Conservation (phyloP, 2,329 filamentous ascomycete genomes). For the Fusarium sp. region DNA sequence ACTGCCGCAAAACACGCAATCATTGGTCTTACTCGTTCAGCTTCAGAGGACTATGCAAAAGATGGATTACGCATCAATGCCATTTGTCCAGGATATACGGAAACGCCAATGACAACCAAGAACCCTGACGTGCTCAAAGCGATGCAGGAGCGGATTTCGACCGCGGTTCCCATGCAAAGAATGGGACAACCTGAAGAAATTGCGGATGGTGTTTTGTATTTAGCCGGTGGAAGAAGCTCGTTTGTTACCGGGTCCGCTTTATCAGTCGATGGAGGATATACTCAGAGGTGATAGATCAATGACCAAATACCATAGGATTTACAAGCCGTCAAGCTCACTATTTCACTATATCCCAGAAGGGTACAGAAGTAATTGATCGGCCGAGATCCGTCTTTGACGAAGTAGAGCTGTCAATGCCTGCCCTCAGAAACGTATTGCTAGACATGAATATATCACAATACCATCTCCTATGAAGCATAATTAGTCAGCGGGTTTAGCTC, state of each 20-base stretch:
- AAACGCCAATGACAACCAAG: slow-evolving; percentile 49
- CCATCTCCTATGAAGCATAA: rapidly evolving
- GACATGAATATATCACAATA: rapidly evolving
- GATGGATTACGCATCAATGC: slow-evolving; percentile 56
- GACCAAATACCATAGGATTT: no score
- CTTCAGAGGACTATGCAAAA: slow-evolving; percentile 57
- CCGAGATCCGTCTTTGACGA: no score
- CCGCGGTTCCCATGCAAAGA: slow-evolving; percentile 47
- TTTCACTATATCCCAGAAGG: no score
- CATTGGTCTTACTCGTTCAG: slow-evolving; percentile 47
- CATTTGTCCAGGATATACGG: slow-evolving; percentile 50
- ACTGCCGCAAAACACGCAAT: slow-evolving; percentile 37
- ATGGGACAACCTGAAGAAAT: slow-evolving; percentile 49
- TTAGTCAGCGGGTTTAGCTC: slow-evolving; percentile 35
- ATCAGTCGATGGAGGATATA: slow-evolving; percentile 38
- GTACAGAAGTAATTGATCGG: no score
- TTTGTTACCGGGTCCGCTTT: slow-evolving; percentile 41
- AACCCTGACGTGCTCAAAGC: slow-evolving; percentile 46
- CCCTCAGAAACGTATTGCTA: rapidly evolving
- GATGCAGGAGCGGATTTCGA: slow-evolving; percentile 41
- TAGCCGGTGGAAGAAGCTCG: slow-evolving; percentile 41
- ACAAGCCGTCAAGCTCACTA: no score
- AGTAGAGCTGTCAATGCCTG: no score
- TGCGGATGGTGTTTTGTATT: slow-evolving; percentile 48
- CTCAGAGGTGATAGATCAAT: slow-evolving; percentile 18